Evolutionary conservation across 352 stramenopile genomes (phyloP).

Genomic region (Pythium myriotylum): DNA sequence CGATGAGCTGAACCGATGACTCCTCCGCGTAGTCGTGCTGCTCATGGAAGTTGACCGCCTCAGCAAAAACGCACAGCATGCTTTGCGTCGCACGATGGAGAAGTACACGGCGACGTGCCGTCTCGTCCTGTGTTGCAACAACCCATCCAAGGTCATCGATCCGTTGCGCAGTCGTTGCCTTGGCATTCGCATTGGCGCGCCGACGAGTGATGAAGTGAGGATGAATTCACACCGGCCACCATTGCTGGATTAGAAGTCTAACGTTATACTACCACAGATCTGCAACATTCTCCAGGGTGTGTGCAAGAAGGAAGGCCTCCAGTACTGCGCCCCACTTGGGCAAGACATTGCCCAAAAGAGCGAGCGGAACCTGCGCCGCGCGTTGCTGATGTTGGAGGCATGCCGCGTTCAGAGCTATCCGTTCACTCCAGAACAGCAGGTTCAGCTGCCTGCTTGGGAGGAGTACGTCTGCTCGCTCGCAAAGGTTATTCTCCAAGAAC

Average conservation of each 20-base stretch:
- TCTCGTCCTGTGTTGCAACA: conserved; percentile 98
- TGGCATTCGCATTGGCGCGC: conserved; percentile 93
- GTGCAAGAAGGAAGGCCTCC: conserved; percentile 91
- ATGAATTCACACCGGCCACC: not conserved
- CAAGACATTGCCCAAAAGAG: conserved; percentile 91
- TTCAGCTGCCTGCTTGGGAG: conserved; percentile 96
- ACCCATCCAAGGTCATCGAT: conserved; percentile 97
- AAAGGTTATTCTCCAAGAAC: conserved; percentile 93
- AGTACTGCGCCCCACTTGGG: conserved; percentile 87
- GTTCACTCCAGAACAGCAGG: conserved; percentile 80
- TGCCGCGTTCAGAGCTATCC: conserved; percentile 87
- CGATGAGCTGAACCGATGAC: not conserved
- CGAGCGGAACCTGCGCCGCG: conserved; percentile 95
- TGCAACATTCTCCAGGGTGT: conserved; percentile 89
- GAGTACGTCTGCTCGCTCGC: conserved; percentile 96
- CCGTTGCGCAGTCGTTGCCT: conserved; percentile 97
- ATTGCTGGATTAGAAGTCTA: not conserved
- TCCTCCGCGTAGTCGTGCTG: conserved; percentile 86
- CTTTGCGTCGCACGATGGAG: conserved; percentile 97
- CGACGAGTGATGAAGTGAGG: conserved; percentile 87
- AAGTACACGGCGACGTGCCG: conserved; percentile 94
- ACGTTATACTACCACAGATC: conserved; percentile 56
- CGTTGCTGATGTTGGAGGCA: conserved; percentile 98
- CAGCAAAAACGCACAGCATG: conserved; percentile 97
- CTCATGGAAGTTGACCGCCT: conserved; percentile 98